A percentile compares a stretch with the other conserved stretches of the same genome.
Evolutionary conservation across 441 rosid species (phyloP).

Genomic region (Hypseocharis bilobata): DNA sequence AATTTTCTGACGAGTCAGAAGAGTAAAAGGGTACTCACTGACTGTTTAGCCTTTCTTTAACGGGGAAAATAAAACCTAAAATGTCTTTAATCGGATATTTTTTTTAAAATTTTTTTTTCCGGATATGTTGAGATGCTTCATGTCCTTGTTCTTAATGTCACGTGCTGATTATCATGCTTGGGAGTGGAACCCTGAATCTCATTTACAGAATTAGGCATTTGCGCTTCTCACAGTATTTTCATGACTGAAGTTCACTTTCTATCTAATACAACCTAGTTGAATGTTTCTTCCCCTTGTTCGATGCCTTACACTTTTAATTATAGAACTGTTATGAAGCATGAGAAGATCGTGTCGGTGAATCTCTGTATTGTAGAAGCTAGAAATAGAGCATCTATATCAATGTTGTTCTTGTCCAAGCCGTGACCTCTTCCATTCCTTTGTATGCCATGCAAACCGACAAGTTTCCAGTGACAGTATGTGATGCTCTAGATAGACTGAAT

Average conservation of each 20-base stretch:
- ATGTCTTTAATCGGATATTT: neutral
- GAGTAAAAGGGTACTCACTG: neutral
- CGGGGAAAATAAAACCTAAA: neutral
- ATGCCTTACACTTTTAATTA: neutral
- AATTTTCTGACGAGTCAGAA: neutral
- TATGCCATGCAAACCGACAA: too few relatives aligned
- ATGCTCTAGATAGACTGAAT: too few relatives aligned
- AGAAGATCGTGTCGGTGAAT: neutral
- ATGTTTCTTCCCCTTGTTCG: neutral
- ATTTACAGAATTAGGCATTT: neutral
- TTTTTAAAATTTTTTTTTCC: too few relatives aligned
- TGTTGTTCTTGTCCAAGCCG: too few relatives aligned
- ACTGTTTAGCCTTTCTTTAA: neutral
- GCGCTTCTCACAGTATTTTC: neutral
- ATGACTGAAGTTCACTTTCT: neutral
- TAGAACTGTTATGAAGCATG: neutral
- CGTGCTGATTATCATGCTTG: too few relatives aligned
- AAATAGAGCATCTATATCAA: too few relatives aligned
- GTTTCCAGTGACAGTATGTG: too few relatives aligned
- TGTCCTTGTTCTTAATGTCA: too few relatives aligned
- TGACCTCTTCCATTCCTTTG: too few relatives aligned
- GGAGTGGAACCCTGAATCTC: neutral
- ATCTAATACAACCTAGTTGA: neutral
- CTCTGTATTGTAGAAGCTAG: neutral
- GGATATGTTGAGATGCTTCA: too few relatives aligned